Conservation (phyloP, 2,329 filamentous ascomycete genomes). For the Leptodontidium sp. region DNA sequence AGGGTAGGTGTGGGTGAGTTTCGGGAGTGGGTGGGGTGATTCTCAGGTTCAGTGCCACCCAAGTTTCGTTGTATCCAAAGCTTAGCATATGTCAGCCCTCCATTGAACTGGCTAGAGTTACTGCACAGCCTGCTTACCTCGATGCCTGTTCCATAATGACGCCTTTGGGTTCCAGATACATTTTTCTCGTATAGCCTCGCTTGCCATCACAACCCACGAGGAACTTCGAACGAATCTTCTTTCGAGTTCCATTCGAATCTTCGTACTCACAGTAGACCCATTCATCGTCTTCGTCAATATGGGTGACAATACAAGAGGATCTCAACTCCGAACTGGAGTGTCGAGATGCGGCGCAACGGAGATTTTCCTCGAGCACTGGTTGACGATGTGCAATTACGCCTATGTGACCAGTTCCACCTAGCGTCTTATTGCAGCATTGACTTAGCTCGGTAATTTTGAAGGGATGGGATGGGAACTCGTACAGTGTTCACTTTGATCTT, state of each 20-base stretch:
- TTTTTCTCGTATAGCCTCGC: constrained; percentile 30
- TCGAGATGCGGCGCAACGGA: background rate
- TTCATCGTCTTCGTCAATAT: background rate
- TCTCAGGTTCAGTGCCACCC: constrained; percentile 58
- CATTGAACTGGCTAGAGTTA: background rate
- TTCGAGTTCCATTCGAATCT: background rate
- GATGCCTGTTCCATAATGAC: constrained; percentile 15
- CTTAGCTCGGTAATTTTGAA: too few species aligned
- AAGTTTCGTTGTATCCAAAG: constrained; percentile 50
- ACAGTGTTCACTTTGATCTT: constrained; percentile 8
- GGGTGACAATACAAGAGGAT: background rate
- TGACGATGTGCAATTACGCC: background rate
- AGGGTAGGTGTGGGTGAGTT: constrained; percentile 56
- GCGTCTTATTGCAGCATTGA: background rate
- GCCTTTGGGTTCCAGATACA: constrained; percentile 40
- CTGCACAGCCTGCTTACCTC: background rate
- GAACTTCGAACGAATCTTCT: constrained; percentile 19
- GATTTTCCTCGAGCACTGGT: constrained; percentile 1
- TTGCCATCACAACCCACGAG: constrained; percentile 36
- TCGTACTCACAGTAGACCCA: background rate
- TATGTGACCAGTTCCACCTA: background rate
- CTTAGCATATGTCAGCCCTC: constrained; percentile 26
- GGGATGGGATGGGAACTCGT: background rate
- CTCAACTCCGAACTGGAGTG: background rate
- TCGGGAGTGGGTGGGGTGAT: constrained; percentile 53